Percentiles rank a stretch among this genome's conserved stretches.
These are phyloP conservation scores for Alternaria sp. DNA, from an alignment of 2,329 filamentous ascomycete species.

Conservation along the genomic window DNA sequence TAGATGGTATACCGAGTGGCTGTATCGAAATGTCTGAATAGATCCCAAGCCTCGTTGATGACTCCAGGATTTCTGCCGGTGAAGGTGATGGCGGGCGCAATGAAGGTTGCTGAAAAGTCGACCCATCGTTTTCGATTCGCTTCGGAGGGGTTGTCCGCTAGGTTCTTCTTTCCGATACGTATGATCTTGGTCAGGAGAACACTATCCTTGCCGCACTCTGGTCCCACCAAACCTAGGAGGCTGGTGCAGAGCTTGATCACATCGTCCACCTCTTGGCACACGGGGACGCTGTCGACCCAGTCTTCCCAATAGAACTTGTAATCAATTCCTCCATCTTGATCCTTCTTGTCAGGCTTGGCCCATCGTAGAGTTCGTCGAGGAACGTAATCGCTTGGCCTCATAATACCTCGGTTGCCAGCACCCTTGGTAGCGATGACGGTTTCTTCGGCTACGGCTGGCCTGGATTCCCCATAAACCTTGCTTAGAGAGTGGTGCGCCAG, in stretches of 20 bases:
- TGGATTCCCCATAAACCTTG: constrained; percentile 68
- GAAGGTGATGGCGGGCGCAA: constrained; percentile 88
- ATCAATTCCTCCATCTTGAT: constrained; percentile 73
- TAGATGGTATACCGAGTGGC: constrained; percentile 86
- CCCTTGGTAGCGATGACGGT: constrained; percentile 49
- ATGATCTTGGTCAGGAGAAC: constrained; percentile 79
- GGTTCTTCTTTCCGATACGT: constrained; percentile 80
- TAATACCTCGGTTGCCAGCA: constrained; percentile 63
- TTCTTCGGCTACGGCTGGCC: constrained; percentile 53
- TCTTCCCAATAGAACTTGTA: constrained; percentile 98
- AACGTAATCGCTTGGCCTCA: constrained; percentile 64
- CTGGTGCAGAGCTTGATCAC: constrained; percentile 86
- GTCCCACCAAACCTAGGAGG: constrained; percentile 82
- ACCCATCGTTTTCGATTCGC: constrained; percentile 80
- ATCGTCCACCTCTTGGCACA: constrained; percentile 90
- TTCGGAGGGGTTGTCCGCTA: constrained; percentile 72
- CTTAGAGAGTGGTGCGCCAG: constrained; percentile 82
- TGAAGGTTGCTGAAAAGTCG: constrained; percentile 78
- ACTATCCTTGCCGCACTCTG: constrained; percentile 86
- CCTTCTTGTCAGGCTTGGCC: constrained; percentile 80
- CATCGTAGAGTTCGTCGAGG: constrained; percentile 77
- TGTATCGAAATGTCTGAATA: constrained; percentile 79
- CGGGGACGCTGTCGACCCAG: constrained; percentile 90
- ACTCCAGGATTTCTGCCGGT: constrained; percentile 83
- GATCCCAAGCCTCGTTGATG: constrained; percentile 84